These are phyloP conservation scores for Xylariaceae sp. DNA, from an alignment of 2,329 filamentous ascomycete species.

Conservation along the genomic window DNA sequence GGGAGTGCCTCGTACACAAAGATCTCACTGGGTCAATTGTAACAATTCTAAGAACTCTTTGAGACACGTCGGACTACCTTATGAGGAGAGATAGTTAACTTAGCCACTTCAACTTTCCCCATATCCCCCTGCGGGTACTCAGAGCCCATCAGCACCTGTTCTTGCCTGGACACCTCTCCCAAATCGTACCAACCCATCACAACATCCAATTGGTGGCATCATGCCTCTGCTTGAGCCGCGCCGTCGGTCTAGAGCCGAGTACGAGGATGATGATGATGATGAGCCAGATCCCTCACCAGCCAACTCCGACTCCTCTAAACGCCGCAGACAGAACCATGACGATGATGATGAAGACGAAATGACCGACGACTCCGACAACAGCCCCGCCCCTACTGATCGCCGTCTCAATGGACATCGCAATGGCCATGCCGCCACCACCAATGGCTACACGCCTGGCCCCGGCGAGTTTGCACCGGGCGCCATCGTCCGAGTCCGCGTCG, in stretches of 20 bases:
- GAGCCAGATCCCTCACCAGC: constrained; percentile 26
- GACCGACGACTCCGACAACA: constrained; percentile 6
- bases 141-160: no score
- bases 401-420: constrained; percentile 16
- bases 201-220: no score
- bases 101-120: no score
- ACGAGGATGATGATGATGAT: constrained; percentile 38
- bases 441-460: background rate
- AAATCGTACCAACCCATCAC: no score
- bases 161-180: no score
- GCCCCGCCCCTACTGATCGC: constrained; percentile 1
- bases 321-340: constrained; percentile 15
- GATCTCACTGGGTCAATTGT: no score
- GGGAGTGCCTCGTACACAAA: no score
- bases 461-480: constrained; percentile 67
- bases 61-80: no score
- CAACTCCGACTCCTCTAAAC: constrained; percentile 29
- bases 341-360: constrained; percentile 16
- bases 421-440: constrained; percentile 10
- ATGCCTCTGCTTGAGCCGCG: constrained; percentile 33
- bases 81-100: no score
- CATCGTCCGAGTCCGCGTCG: constrained; percentile 81
- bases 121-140: no score
- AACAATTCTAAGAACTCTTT: no score
- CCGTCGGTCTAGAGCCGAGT: constrained; percentile 44